These are phyloP conservation scores for Pseudopithomyces chartarum DNA, from an alignment of 2,329 filamentous ascomycete genomes.

Conservation along the genomic window DNA sequence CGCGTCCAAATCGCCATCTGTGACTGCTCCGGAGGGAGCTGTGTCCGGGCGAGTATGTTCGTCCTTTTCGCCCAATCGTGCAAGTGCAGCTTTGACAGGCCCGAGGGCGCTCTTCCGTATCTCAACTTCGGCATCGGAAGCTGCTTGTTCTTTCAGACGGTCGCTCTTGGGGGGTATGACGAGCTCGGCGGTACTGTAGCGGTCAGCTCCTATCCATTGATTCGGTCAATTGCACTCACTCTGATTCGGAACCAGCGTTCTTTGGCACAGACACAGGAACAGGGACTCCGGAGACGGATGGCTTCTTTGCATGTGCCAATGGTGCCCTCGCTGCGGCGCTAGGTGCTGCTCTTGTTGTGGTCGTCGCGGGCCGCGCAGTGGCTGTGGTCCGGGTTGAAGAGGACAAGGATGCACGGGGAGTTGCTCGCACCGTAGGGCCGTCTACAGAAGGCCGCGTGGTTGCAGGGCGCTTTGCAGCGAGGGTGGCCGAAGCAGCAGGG, in stretches of 20 bases:
- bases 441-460: constrained; percentile 33
- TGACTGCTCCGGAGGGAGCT: constrained; percentile 34
- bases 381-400: constrained; percentile 26
- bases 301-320: constrained; percentile 36
- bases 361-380: constrained; percentile 27
- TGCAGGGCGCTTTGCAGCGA: constrained; percentile 35
- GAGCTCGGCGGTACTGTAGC: constrained; percentile 26
- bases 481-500: constrained; percentile 21
- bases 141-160: constrained; percentile 39
- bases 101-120: constrained; percentile 29
- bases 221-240: constrained; percentile 15
- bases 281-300: constrained; percentile 25
- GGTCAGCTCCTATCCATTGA: constrained; percentile 3
- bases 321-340: constrained; percentile 26
- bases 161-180: constrained; percentile 24
- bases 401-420: constrained; percentile 37
- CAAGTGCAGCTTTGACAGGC: constrained; percentile 34
- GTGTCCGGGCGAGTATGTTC: constrained; percentile 37
- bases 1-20: constrained; percentile 37
- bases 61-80: constrained; percentile 30
- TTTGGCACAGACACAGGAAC: constrained; percentile 13
- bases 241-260: constrained; percentile 19
- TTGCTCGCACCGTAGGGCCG: constrained; percentile 25
- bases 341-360: constrained; percentile 22
- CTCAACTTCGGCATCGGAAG: constrained; percentile 44